Evolutionary conservation across 805 yeast species (phyloP), one percentile per base, ranked within the genome.

Genomic region (Monosporozyma siamensis): DNA sequence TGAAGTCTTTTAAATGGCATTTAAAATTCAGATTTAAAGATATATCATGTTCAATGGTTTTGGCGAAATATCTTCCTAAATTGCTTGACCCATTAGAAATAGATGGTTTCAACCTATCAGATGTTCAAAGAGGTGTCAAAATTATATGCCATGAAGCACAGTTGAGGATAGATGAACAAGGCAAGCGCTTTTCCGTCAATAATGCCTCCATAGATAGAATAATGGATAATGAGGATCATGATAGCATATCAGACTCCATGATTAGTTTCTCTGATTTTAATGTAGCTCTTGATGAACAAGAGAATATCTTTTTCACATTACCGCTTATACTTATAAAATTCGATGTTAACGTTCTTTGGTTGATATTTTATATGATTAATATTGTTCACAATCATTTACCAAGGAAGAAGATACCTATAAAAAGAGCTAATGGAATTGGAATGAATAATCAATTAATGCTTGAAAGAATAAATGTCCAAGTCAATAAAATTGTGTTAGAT

Each of bases 291-390:
- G 23, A 27, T 4, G 10, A 22, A 2, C 21, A 32, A 12, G 23
- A 29, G 1, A 32, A 29, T 4, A 22, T 43, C 2, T 15, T 7
- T 9, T 21, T 54, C n/a, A 27, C 12, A 11, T 30, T 59, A 10
- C 63, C 65, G 1, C 38, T 41, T 11, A 35, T 58, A 12, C 49
- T 50, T 18, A n/a, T 56, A 3, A 53, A 52, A 25, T 38, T 61
- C 20, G 66, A 60, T 44, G 53, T 59, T 6, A 54, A 53, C 43
- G n/a, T 55, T 4, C 46, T 60, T n/a, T 60, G 61, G 65, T 38
- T 58, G 9, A 15, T 30, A 3, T 54, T 50, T 39, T 58, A 50
- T 30, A 25, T 54, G 14, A 45, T 23, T 36, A 49, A 50, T 27
- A 48, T 58, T 8, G 36, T 42, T 11, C 36, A 14, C 7, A 34